Conservation (phyloP, 164 flowering plant genomes). For the Vitis amurensis region DNA sequence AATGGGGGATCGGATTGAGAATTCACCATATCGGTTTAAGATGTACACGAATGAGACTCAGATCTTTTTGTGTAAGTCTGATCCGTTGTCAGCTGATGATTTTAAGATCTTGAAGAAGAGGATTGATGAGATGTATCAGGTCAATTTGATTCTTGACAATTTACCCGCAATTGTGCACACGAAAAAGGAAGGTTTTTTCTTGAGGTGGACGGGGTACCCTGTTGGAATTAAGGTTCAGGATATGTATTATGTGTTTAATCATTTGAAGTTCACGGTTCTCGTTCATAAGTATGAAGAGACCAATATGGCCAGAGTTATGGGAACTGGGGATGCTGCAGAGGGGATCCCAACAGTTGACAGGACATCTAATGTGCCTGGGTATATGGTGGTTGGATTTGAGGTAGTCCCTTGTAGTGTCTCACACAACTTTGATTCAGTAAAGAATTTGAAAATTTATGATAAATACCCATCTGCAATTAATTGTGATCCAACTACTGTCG, state of each 20-base stretch:
- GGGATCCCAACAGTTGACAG: conserved; percentile 43
- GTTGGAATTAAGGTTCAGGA: conserved; percentile 67
- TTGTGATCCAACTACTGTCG: conserved; percentile 62
- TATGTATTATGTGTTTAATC: conserved; percentile 71
- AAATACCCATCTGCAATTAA: conserved; percentile 53
- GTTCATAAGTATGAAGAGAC: conserved; percentile 78
- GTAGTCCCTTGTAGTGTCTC: conserved; percentile 62
- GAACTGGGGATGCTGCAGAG: conserved; percentile 80
- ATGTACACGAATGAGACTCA: conserved; percentile 64
- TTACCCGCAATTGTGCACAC: conserved; percentile 75
- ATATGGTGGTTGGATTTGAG: conserved; percentile 91
- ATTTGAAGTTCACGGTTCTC: conserved; percentile 71
- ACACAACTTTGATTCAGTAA: conserved; percentile 48
- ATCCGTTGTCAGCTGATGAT: conserved; percentile 47
- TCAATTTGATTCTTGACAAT: conserved; percentile 72
- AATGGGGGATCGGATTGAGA: conserved; percentile 91
- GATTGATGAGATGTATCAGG: conserved; percentile 88
- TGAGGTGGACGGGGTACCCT: conserved; percentile 84
- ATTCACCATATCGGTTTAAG: conserved; percentile 69
- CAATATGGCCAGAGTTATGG: conserved; percentile 76
- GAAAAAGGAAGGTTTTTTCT: conserved; percentile 46
- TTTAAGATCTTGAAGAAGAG: conserved; percentile 61
- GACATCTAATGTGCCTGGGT: conserved; percentile 56
- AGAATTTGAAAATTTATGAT: conserved; percentile 53
- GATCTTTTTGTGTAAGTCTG: conserved; percentile 52